Conservation (phyloP, 2,329 filamentous ascomycete species). For the Calonectria honghensis region DNA sequence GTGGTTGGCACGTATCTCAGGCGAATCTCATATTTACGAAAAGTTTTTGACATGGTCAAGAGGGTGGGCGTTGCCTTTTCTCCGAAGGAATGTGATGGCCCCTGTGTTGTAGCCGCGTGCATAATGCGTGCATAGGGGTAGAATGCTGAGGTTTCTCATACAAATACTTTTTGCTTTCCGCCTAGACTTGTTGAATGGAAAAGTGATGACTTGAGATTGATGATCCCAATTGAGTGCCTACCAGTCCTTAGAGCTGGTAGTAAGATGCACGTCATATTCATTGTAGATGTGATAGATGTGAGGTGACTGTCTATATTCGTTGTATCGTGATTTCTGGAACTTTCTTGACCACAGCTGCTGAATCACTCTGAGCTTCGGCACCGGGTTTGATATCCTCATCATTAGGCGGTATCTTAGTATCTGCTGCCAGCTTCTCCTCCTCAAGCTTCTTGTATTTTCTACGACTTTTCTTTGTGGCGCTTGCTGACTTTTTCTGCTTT, state of each 20-base stretch:
- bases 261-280: neutral
- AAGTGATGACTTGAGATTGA: slow-evolving; percentile 50
- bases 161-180: slow-evolving; percentile 70
- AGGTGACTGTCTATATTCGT: slow-evolving; percentile 29
- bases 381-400: neutral
- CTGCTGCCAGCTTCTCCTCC: slow-evolving; percentile 64
- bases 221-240: slow-evolving; percentile 24
- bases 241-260: neutral
- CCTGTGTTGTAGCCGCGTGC: slow-evolving; percentile 71
- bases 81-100: slow-evolving; percentile 68
- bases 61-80: slow-evolving; percentile 70
- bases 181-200: slow-evolving; percentile 59
- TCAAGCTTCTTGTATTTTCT: slow-evolving; percentile 83
- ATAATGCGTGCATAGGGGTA: slow-evolving; percentile 69
- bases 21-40: slow-evolving; percentile 75
- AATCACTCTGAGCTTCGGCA: neutral
- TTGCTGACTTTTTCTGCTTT: slow-evolving; percentile 82
- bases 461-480: slow-evolving; percentile 86
- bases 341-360: neutral
- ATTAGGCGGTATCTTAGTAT: neutral
- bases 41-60: slow-evolving; percentile 74
- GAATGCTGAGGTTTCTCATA: slow-evolving; percentile 74
- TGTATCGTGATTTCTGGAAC: slow-evolving; percentile 16
- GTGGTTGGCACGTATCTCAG: slow-evolving; percentile 68
- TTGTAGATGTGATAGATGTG: neutral